A percentile compares a stretch with the other conserved stretches of the same genome.
Conservation (phyloP, 2,329 filamentous ascomycete species). For the Orbilia quercus region DNA sequence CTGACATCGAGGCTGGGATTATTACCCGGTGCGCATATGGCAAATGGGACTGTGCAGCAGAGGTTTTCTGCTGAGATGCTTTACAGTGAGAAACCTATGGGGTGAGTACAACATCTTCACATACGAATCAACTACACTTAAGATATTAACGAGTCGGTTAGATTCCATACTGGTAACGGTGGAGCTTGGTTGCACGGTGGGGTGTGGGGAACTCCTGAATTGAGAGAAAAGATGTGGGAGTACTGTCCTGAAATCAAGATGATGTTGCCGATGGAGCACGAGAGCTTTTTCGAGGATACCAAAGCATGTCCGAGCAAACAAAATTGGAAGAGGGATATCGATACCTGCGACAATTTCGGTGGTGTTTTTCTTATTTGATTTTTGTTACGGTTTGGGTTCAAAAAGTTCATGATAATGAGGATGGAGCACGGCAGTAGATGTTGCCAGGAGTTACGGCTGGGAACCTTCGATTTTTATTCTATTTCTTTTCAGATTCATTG, state of each 20-base stretch:
- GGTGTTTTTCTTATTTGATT: constrained; percentile 2
- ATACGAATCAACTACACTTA: neutral
- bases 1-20: constrained; percentile 68
- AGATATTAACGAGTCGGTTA: constrained; percentile 5
- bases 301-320: constrained; percentile 67
- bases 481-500: too few species aligned
- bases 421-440: neutral
- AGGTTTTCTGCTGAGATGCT: constrained; percentile 68
- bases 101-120: constrained; percentile 66
- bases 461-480: neutral
- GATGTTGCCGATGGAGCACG: constrained; percentile 69
- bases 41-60: constrained; percentile 67
- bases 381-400: neutral
- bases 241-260: constrained; percentile 73
- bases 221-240: constrained; percentile 68
- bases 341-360: constrained; percentile 43
- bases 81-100: constrained; percentile 68
- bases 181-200: constrained; percentile 65
- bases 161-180: constrained; percentile 63
- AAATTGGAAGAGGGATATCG: constrained; percentile 65
- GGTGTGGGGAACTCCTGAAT: constrained; percentile 67
- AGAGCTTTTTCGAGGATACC: constrained; percentile 63
- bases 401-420: neutral
- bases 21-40: constrained; percentile 66
- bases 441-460: neutral